These are phyloP conservation scores for Leishmania braziliensis DNA, from an alignment of 208 protist species.

Conservation along the genomic window DNA sequence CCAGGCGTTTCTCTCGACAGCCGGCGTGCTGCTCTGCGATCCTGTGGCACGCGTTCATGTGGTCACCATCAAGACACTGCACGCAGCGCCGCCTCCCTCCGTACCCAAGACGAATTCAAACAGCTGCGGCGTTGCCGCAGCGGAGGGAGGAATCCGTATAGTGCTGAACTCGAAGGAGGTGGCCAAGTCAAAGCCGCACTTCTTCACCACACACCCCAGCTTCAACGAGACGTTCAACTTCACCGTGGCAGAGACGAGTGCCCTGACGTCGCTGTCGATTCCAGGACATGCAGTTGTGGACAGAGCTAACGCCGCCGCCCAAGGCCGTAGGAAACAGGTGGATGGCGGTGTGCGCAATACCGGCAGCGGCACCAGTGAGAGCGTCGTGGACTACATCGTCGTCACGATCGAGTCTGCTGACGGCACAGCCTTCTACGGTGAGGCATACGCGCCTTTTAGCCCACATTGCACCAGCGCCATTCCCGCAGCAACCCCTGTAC, in stretches of 20 bases:
- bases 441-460: conserved; percentile 79
- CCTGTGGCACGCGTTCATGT: conserved; percentile 67
- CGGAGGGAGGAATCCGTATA: conserved; percentile 17
- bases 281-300: background rate
- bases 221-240: conserved; percentile 62
- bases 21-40: conserved; percentile 75
- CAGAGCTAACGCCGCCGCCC: background rate
- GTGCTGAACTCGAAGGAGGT: conserved; percentile 48
- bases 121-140: background rate
- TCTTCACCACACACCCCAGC: conserved; percentile 58
- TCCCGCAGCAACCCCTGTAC: conserved; percentile 39
- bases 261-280: conserved; percentile 41
- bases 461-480: conserved; percentile 55
- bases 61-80: conserved; percentile 58
- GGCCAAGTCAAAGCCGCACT: conserved; percentile 36
- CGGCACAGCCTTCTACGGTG: conserved; percentile 44
- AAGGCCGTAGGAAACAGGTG: conserved; percentile 9
- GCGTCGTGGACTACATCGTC: conserved; percentile 55
- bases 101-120: background rate
- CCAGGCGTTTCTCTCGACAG: conserved; percentile 69
- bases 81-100: conserved; percentile 6
- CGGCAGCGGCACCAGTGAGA: background rate
- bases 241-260: conserved; percentile 36
- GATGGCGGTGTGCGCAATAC: background rate
- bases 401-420: conserved; percentile 58